Evolutionary conservation across 257 asterid genomes (phyloP), one percentile per base, ranked within the genome.

Genomic region (Nicotiana undulata): DNA sequence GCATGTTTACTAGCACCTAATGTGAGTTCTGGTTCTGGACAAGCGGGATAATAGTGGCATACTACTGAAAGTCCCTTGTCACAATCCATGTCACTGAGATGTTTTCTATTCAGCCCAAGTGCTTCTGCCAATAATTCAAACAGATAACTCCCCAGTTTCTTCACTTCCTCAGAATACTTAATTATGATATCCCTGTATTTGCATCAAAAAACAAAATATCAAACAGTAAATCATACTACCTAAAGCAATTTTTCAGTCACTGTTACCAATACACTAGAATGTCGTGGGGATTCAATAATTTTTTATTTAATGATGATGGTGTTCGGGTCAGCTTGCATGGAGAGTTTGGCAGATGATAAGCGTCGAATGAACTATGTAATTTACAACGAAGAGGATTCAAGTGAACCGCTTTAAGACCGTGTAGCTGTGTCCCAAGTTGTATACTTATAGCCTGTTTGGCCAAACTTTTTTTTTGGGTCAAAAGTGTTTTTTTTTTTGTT

Each of bases 21-120:
- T 0, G 82, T 80, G 1, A 28, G 67, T 61, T 80, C 56, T 63
- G 82, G 78, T 65, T 80, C 77, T 3, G 82, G 82, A 46, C 82
- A 80, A 64, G 77, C 11, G 0, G 82, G 82, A 46, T 80, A 80
- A 24, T 80, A 65, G 55, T 80, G 76, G n/a, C 76, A 51, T 15
- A 7, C 46, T n/a, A 80, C 34, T 17, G 53, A 52, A 4, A 64
- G 65, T 37, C 77, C 82, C 13, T 28, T 52, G 4, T 28, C 77
- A 13, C 77, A 80, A 10, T 80, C 78, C 55, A 80, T 49, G 1
- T 66, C 77, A 9, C 7, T 52, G 5, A 80, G 56, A 20, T 80
- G 29, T 31, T n/a, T 52, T 15, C 58, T 52, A 10, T 66, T 13
- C 24, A 80, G 83, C 0, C 83, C 83, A 66, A 80, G 82, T 3